Evolutionary conservation across 306 rosid species (phyloP).

Genomic region (Ziziphus jujuba): DNA sequence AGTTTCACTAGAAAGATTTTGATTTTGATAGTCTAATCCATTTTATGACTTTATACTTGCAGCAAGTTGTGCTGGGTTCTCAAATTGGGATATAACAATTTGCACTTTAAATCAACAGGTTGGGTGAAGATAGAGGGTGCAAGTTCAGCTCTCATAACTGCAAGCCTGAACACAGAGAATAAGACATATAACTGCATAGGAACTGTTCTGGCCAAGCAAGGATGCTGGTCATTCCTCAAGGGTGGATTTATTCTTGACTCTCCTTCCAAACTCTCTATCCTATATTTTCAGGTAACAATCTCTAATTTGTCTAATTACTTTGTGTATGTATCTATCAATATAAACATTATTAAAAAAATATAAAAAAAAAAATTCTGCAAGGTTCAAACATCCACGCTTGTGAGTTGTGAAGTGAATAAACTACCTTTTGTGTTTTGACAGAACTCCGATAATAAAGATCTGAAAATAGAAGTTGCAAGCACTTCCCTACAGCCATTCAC

Average conservation of each 20-base stretch:
- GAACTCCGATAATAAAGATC: conserved; percentile 43
- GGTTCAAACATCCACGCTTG: too few species aligned
- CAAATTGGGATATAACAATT: neutral
- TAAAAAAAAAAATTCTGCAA: too few species aligned
- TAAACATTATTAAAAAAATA: too few species aligned
- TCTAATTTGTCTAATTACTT: too few species aligned
- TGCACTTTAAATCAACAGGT: conserved; percentile 35
- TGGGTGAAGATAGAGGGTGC: conserved; percentile 64
- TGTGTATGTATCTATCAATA: too few species aligned
- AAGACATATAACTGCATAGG: conserved; percentile 57
- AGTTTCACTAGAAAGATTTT: neutral
- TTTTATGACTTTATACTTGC: neutral
- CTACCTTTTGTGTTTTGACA: neutral
- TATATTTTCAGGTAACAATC: conserved; percentile 56
- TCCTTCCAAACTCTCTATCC: conserved; percentile 41
- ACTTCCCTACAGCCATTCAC: conserved; percentile 79
- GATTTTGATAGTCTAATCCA: rapidly evolving
- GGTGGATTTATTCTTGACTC: conserved; percentile 72
- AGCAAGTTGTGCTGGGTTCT: neutral
- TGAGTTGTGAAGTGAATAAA: neutral
- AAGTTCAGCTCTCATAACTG: conserved; percentile 52
- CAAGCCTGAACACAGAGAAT: conserved; percentile 50
- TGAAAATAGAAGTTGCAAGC: conserved; percentile 47
- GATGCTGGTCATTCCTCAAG: conserved; percentile 95
- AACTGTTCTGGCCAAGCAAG: conserved; percentile 63